A percentile compares a stretch with the other conserved stretches of the same genome.
Conservation (phyloP, 257 asterid genomes). For the Jaltomata sinuosa region DNA sequence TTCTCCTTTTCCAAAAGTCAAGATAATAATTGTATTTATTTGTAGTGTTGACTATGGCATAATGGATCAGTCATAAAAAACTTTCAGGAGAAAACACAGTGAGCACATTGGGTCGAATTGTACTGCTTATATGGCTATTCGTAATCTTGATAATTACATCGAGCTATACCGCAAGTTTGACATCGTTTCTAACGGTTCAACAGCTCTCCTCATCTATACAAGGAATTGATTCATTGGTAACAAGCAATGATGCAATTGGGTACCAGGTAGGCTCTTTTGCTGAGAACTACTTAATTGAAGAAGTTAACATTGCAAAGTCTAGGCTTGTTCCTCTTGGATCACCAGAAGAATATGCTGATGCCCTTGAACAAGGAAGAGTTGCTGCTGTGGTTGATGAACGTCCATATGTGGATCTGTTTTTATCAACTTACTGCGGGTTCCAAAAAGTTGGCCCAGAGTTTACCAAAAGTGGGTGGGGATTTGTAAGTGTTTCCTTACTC, state of each 20-base stretch:
- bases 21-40: background rate
- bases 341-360: constrained; percentile 62
- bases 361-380: constrained; percentile 39
- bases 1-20: background rate
- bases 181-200: constrained; percentile 68
- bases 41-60: background rate
- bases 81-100: constrained; percentile 64
- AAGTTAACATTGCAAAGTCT: constrained; percentile 56
- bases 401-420: constrained; percentile 59
- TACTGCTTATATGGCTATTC: constrained; percentile 73
- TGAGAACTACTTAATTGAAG: constrained; percentile 47
- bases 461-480: constrained; percentile 78
- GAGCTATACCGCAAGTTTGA: constrained; percentile 80
- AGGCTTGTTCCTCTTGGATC: constrained; percentile 67
- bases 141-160: constrained; percentile 62
- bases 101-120: constrained; percentile 67
- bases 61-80: background rate
- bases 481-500: constrained; percentile 35
- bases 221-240: constrained; percentile 63
- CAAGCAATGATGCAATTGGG: constrained; percentile 57
- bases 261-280: constrained; percentile 71
- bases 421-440: constrained; percentile 49
- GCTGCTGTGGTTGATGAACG: constrained; percentile 70
- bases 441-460: constrained; percentile 60
- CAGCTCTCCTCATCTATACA: constrained; percentile 56